phyloP scores from a whole-genome alignment of 495 filamentous ascomycete species.

The Penicillium macrosclerotiorum region DNA sequence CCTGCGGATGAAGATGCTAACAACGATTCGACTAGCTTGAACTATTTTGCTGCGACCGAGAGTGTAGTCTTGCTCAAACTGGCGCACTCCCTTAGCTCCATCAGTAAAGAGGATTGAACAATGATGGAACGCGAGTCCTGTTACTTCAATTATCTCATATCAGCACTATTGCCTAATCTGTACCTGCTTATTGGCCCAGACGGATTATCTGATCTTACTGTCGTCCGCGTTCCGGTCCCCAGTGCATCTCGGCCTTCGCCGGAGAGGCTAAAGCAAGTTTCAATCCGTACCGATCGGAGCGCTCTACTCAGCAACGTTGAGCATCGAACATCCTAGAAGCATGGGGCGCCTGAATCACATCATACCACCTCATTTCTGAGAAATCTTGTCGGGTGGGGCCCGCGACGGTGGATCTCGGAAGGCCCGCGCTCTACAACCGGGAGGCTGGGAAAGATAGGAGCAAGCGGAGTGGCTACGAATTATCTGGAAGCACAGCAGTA shows the following conservation, averaged over 20 bases:
- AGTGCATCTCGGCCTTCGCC: too few species aligned
- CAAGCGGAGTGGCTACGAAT: too few species aligned
- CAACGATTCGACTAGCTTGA: slow-evolving; percentile 52
- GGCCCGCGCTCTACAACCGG: too few species aligned
- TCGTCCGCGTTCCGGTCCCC: too few species aligned
- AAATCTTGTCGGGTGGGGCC: slow-evolving; percentile 1
- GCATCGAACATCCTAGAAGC: background rate
- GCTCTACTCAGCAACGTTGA: background rate
- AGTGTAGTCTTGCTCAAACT: slow-evolving; percentile 90
- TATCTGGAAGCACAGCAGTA: too few species aligned
- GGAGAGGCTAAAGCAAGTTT: too few species aligned
- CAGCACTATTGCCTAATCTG: background rate
- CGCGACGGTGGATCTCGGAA: slow-evolving; percentile 10
- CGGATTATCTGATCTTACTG: too few species aligned
- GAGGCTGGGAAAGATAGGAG: too few species aligned
- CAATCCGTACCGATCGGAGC: too few species aligned
- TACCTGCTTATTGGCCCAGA: too few species aligned
- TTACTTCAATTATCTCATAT: background rate
- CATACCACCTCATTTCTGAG: too few species aligned
- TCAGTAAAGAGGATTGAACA: slow-evolving; percentile 40
- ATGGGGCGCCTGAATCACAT: background rate
- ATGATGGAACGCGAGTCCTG: background rate
- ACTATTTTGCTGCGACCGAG: slow-evolving; percentile 96
- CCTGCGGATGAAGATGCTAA: slow-evolving; percentile 1
- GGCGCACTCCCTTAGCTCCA: slow-evolving; percentile 47